Conservation (phyloP, 106 monocot genomes). For the Allium fistulosum region DNA sequence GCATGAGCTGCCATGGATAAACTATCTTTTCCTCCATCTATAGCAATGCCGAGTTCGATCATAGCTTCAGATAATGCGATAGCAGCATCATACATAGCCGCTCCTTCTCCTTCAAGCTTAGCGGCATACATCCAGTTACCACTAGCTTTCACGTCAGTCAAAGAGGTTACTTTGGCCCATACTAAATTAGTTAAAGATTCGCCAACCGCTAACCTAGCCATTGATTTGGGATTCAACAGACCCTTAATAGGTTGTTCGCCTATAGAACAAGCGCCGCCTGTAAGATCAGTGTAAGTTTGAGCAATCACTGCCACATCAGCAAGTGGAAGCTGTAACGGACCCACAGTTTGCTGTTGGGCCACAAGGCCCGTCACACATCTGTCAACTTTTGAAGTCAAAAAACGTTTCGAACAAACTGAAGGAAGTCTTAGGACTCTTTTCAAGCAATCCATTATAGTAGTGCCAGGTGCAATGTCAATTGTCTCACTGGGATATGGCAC, state of each 20-base stretch:
- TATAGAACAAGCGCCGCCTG: constrained; percentile 89
- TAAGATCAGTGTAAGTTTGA: constrained; percentile 56
- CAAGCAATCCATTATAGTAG: constrained; percentile 55
- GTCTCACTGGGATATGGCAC: constrained; percentile 20
- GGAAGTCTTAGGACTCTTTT: constrained; percentile 72
- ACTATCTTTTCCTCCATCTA: constrained; percentile 98
- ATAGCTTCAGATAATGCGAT: constrained; percentile 74
- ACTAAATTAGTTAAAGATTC: constrained; percentile 93
- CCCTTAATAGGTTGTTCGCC: constrained; percentile 95
- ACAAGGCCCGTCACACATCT: constrained; percentile 93
- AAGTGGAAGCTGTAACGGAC: constrained; percentile 80
- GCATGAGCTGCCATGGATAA: constrained; percentile 91
- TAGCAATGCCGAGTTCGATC: constrained; percentile 97
- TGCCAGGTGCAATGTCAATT: constrained; percentile 63
- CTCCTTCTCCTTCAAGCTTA: constrained; percentile 97
- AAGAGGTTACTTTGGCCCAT: constrained; percentile 88
- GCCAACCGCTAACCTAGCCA: constrained; percentile 88
- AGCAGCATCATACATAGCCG: constrained; percentile 96
- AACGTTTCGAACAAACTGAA: constrained; percentile 87
- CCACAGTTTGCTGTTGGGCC: constrained; percentile 95
- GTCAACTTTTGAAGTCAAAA: constrained; percentile 94
- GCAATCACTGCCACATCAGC: constrained; percentile 91
- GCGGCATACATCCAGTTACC: constrained; percentile 99
- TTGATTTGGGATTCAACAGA: constrained; percentile 64
- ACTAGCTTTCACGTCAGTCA: constrained; percentile 87